Conservation (phyloP, 306 rosid genomes). For the Cyclanthera cordifolia region DNA sequence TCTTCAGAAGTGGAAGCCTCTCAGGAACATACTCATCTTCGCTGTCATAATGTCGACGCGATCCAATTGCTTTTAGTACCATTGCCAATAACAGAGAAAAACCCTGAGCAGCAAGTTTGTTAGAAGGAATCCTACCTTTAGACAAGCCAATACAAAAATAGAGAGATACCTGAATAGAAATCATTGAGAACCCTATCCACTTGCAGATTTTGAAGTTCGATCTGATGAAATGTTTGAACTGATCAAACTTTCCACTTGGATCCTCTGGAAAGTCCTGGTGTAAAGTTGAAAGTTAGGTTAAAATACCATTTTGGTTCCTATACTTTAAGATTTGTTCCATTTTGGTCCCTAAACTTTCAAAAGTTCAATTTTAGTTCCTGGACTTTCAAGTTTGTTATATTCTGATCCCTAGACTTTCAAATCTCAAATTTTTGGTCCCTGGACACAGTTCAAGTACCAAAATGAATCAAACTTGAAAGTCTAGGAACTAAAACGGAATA, state of each 20-base stretch:
- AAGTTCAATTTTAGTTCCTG: no score
- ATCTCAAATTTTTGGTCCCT: no score
- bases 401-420: no score
- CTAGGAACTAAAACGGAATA: no score
- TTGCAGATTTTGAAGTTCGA: slow-evolving; percentile 58
- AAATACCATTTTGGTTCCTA: no score
- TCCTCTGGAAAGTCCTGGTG: slow-evolving; percentile 71
- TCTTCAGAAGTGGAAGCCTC: slow-evolving; percentile 53
- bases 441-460: no score
- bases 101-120: slow-evolving; percentile 30
- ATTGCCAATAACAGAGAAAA: slow-evolving; percentile 58
- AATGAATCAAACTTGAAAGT: no score
- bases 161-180: slow-evolving; percentile 47
- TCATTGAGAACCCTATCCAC: slow-evolving; percentile 55
- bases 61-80: slow-evolving; percentile 72
- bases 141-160: slow-evolving; percentile 5
- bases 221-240: slow-evolving; percentile 48
- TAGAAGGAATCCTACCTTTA: background rate
- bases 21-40: slow-evolving; percentile 60
- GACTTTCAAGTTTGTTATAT: no score
- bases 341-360: no score
- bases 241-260: slow-evolving; percentile 51
- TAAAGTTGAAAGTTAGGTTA: slow-evolving; percentile 11
- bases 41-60: slow-evolving; percentile 53
- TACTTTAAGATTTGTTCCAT: no score